phyloP scores from a whole-genome alignment of 306 rosid species.

The Begonia fuchsioides region DNA sequence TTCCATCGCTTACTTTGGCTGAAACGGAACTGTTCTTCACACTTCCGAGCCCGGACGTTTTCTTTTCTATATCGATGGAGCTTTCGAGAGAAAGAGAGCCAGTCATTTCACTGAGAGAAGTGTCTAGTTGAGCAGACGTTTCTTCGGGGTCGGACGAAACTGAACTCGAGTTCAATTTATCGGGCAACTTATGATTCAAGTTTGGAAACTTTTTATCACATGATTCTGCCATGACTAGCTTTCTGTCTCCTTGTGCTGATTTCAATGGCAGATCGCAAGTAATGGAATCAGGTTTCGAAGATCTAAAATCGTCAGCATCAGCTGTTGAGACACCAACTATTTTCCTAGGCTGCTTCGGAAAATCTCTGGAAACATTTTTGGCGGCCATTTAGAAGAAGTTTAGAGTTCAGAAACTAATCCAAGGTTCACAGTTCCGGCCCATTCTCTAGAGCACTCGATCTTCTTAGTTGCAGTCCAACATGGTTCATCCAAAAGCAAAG shows the following conservation, averaged over 20 bases:
- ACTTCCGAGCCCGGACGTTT: slow-evolving; percentile 65
- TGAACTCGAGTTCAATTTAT: slow-evolving; percentile 31
- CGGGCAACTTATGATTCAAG: slow-evolving; percentile 28
- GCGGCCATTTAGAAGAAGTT: slow-evolving; percentile 55
- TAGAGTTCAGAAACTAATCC: slow-evolving; percentile 20
- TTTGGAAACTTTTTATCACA: slow-evolving; percentile 28
- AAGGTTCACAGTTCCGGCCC: slow-evolving; percentile 8
- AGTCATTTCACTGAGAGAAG: slow-evolving; percentile 30
- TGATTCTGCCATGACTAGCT: slow-evolving; percentile 30
- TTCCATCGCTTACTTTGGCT: slow-evolving; percentile 75
- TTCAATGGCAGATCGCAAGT: slow-evolving; percentile 14
- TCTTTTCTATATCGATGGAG: slow-evolving; percentile 55
- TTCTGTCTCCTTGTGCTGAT: slow-evolving; percentile 9
- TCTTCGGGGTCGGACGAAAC: slow-evolving; percentile 34
- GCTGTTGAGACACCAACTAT: slow-evolving; percentile 26
- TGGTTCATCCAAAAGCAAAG: no score
- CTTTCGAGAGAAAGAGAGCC: slow-evolving; percentile 33
- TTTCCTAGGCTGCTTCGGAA: slow-evolving; percentile 37
- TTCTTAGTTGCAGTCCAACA: neutral
- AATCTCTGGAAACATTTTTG: slow-evolving; percentile 34
- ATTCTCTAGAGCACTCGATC: slow-evolving; percentile 18
- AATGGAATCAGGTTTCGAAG: slow-evolving; percentile 27
- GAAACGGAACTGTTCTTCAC: slow-evolving; percentile 75
- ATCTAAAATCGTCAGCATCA: slow-evolving; percentile 31
- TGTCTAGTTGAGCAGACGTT: slow-evolving; percentile 25